Evolutionary conservation across 345 rosid species (phyloP), one percentile per base, ranked within the genome.

Genomic region (Jatropha curcas): DNA sequence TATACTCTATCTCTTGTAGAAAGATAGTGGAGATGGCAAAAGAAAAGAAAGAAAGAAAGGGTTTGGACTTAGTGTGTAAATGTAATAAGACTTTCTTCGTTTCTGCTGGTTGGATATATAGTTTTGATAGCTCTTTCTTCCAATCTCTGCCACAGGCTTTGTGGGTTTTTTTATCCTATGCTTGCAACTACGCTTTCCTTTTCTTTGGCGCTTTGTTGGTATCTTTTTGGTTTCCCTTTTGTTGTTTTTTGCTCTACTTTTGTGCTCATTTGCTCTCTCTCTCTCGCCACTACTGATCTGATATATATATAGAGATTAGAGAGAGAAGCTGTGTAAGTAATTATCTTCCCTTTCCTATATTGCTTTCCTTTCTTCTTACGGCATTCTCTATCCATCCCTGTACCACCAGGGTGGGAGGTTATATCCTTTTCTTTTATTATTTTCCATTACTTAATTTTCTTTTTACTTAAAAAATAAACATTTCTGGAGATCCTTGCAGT

Each of bases 331-430:
- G 71, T 84, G 82, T 64, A 75, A 83, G 84, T 60, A 82, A 68
- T 71, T 81, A 71, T 86, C 86, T 57, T 82, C n/a, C n/a, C n/a
- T n/a, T n/a, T n/a, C n/a, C n/a, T n/a, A n/a, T n/a, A n/a, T n/a
- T n/a, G n/a, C 96, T 90, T 93, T 85, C 71, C 97, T 94, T 91
- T 88, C 83, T 86, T 81, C 84, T 73, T 84, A 90, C 94, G 97
- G 86, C 93, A 86, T 82, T 85, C 91, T 80, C 77, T 68, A 78
- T 85, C 76, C 65, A 79, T 78, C 71, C 82, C 73, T 86, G 90
- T 81, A 80, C 82, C 97, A 77, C 86, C 88, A 72, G 77, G 43
- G 68, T 39, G 39, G 74, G 71, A 65, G 67, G 31, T 62, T 55
- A 35, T 66, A 60, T 52, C 55, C 43, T 46, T 66, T 45, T 71